Evolutionary conservation across 345 rosid genomes (phyloP).

Genomic region (Camelina laxa): DNA sequence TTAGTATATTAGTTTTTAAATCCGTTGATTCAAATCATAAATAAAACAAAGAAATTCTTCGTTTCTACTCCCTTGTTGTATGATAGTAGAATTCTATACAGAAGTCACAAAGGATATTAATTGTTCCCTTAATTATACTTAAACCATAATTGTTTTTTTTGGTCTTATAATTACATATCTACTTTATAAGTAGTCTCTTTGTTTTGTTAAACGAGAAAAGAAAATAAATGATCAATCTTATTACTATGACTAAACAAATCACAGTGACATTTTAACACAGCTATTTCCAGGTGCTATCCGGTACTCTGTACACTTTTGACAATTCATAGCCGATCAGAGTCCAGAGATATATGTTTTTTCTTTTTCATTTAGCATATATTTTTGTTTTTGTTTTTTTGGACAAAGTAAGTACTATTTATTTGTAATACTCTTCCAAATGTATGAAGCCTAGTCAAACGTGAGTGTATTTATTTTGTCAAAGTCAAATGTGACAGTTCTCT

Average conservation of each 20-base stretch:
- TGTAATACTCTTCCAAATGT: neutral
- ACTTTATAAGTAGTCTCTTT: neutral
- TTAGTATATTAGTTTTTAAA: neutral
- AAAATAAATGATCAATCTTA: neutral
- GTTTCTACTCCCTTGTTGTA: neutral
- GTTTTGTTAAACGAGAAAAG: neutral
- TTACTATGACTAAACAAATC: conserved; percentile 27
- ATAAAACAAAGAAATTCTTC: neutral
- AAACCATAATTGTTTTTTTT: neutral
- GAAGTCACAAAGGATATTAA: neutral
- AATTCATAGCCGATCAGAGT: conserved; percentile 30
- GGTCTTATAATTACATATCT: neutral
- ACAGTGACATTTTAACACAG: conserved; percentile 18
- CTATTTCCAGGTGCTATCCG: conserved; percentile 24
- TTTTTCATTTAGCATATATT: neutral
- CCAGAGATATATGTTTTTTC: too few species aligned
- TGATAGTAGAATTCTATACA: neutral
- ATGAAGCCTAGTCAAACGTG: conserved; percentile 17
- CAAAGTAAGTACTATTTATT: neutral
- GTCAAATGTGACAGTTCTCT: conserved; percentile 15
- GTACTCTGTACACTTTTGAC: conserved; percentile 9
- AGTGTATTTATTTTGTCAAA: conserved; percentile 19
- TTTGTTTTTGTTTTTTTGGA: too few species aligned
- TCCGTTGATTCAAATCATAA: too few species aligned
- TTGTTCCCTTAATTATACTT: neutral